Evolutionary conservation across 2,329 filamentous ascomycete genomes (phyloP), one percentile per base, ranked within the genome.

Genomic region (Decorospora gaudefroyi): DNA sequence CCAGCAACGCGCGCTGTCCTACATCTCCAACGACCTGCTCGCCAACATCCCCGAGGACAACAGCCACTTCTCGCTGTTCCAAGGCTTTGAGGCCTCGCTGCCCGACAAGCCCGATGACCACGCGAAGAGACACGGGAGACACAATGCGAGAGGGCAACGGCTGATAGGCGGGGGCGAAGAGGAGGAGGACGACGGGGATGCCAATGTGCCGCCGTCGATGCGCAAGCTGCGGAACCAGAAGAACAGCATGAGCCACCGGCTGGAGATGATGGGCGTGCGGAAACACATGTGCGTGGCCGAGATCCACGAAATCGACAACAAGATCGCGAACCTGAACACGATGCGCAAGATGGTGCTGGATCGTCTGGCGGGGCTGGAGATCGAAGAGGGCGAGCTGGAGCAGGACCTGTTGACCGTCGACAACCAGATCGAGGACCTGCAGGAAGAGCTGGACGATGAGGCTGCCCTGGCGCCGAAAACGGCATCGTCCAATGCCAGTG

Each of bases 211-310:
- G 12, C 83, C 88, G 23, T 80, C 84, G 17, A 75, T 96, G 62
- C 78, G 79, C 32, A 86, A 85, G 57, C 72, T 97, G 55, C 89
- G 87, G 70, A 88, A 86, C 66, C 90, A 95, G 57, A 88, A 88
- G 69, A 81, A 86, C 29, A 77, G 81, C 40, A 79, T 96, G 74
- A 85, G 87, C 74, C 90, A 95, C 69, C 83, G 89, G 56, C 77
- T 99, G 57, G 90, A 97, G 65, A 88, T 96, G 82, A 84, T 97
- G 74, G 82, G 86, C 3, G 84, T 97, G 51, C 83, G 93, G 47
- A 99, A 99, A 72, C 96, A 93, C 65, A 96, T 99, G 92, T 92
- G 91, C 58, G 93, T 90, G 62, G 88, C 89, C 52, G 93, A 99
- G 71, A 97, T 99, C 46, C 84, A 85, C 48, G 93, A 99, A 65